A percentile compares a stretch with the other conserved stretches of the same genome.
Evolutionary conservation across 768 basidiomycete species (phyloP).

Genomic region (Galerina sulciceps): DNA sequence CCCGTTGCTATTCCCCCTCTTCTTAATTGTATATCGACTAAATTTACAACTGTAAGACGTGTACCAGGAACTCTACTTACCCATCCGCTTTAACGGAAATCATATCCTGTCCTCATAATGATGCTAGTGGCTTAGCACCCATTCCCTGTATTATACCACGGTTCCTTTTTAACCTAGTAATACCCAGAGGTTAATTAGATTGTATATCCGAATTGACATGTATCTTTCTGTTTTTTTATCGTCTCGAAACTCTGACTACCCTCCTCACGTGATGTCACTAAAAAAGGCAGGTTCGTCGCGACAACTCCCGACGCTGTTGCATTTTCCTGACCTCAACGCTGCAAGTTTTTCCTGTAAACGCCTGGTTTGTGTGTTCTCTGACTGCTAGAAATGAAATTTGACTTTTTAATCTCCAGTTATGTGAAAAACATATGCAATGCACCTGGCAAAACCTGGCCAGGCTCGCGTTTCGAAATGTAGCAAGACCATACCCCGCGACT

Average conservation of each 20-base stretch:
- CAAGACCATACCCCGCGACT: too few species aligned
- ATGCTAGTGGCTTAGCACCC: too few species aligned
- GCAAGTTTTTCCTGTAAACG: neutral
- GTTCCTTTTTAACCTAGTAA: too few species aligned
- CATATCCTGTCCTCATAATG: too few species aligned
- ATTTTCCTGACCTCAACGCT: neutral
- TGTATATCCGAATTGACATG: neutral
- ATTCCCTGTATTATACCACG: too few species aligned
- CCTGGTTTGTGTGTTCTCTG: slow-evolving; percentile 4
- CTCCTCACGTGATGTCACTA: neutral
- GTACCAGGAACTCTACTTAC: too few species aligned
- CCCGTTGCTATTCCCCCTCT: neutral
- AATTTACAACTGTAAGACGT: too few species aligned
- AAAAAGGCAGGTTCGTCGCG: neutral
- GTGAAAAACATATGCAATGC: slow-evolving; percentile 76
- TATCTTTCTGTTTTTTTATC: too few species aligned
- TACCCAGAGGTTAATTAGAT: neutral
- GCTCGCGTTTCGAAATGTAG: slow-evolving; percentile 24
- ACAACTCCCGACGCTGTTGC: neutral
- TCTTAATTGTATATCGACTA: too few species aligned
- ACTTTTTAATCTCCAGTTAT: slow-evolving; percentile 42
- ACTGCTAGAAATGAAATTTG: neutral
- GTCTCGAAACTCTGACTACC: too few species aligned
- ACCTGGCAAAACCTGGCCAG: slow-evolving; percentile 58
- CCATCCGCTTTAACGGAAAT: too few species aligned